Evolutionary conservation across 1,284 basidiomycete species (phyloP), one percentile per base, ranked within the genome.

Genomic region (Puccinia triticina): DNA sequence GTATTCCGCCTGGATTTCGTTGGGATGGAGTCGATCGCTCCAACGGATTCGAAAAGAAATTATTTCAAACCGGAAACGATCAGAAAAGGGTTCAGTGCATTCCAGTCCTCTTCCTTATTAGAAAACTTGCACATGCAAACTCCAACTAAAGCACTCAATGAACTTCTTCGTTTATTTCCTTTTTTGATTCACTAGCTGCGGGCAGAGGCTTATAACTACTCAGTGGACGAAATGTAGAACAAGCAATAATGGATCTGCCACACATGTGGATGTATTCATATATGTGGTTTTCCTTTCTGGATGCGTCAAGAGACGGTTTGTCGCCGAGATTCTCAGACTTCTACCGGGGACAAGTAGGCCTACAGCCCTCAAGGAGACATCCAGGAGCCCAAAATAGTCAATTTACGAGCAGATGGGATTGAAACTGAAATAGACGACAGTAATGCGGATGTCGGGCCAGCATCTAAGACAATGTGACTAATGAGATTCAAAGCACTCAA

Each of bases 41-140:
- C 0, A 99, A 92, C 84, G 96, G 96, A 0, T 98, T 96, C 84
- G 96, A 99, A 88, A 94, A 93, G 89, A 95, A 94, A 85, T 89
- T 91, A 81, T 95, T 96, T 89, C 94, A 96, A 87, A 90, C 90
- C 78, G 89, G 90, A 83, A 96, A 96, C 86, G 90, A 92, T 48
- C 89, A 89, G 85, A 91, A 91, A 86, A 57, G 80, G 57, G 80
- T 81, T 82, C 40, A 74, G 79, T 73, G n/a, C n/a, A n/a, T n/a
- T n/a, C 18, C n/a, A n/a, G 14, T 77, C 40, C 23, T 48, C n/a
- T 46, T 7, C 16, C 46, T 57, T 59, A 21, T n/a, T 55, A 37
- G 12, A 2, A 29, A 2, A 29, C 18, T 57, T 26, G 16, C 23
- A 66, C 26, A 66, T 11, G 8, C 29, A 8, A 2, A 73, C 2